A percentile compares a stretch with the other conserved stretches of the same genome.
phyloP scores from a whole-genome alignment of 768 basidiomycete genomes.

The Leccinum boreale region DNA sequence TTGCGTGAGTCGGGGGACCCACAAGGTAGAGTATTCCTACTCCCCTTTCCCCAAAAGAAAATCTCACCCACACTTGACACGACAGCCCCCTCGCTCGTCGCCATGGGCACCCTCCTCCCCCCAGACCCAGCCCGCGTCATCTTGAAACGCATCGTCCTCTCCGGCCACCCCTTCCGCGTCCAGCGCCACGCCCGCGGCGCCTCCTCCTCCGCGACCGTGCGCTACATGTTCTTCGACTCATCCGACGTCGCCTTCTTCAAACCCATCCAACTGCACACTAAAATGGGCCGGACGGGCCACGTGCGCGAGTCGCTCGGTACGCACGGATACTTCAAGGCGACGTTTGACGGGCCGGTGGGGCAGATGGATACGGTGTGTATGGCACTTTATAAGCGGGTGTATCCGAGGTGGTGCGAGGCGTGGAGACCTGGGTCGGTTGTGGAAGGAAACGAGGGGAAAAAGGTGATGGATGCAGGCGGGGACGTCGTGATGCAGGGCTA shows the following conservation, averaged over 20 bases:
- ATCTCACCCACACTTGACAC: not conserved
- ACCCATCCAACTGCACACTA: slow-evolving; percentile 90
- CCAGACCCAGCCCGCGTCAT: slow-evolving; percentile 90
- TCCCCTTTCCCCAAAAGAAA: not conserved
- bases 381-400: slow-evolving; percentile 92
- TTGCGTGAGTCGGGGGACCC: slow-evolving; percentile 65
- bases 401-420: slow-evolving; percentile 76
- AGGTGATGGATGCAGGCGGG: not conserved
- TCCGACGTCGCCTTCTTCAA: slow-evolving; percentile 92
- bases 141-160: slow-evolving; percentile 91
- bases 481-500: slow-evolving; percentile 30
- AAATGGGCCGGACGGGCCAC: slow-evolving; percentile 86
- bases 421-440: slow-evolving; percentile 35
- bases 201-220: slow-evolving; percentile 66
- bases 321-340: slow-evolving; percentile 96
- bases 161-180: slow-evolving; percentile 95
- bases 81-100: slow-evolving; percentile 78
- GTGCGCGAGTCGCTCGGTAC: slow-evolving; percentile 91
- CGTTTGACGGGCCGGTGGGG: slow-evolving; percentile 88
- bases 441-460: not conserved
- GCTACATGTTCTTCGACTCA: slow-evolving; percentile 98
- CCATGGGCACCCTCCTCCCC: slow-evolving; percentile 82
- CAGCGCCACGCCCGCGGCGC: slow-evolving; percentile 76
- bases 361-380: slow-evolving; percentile 98
- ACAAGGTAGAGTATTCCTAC: slow-evolving; percentile 46